Base-by-base conservation (phyloP, 495 filamentous ascomycete genomes). In the Trichoderma parareesei region DNA sequence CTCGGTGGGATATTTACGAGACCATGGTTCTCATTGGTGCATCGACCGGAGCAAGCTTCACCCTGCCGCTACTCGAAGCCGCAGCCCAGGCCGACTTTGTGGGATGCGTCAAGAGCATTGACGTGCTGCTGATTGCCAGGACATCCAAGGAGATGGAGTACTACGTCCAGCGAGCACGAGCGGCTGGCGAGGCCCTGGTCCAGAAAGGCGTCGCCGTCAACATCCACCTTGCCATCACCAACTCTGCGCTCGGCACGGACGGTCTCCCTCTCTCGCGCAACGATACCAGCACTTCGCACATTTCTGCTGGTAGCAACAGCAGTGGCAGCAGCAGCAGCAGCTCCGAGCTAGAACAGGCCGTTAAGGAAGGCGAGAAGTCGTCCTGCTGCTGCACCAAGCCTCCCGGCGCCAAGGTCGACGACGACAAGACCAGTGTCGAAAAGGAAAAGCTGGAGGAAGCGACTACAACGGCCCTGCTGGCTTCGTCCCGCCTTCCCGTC, bases 61-160 rank as follows among this genome's bases (percentile, higher is more conserved):
- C 80, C 1, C 70, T 83, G 2, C 83, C 85, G 0, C 79, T 86
- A 10, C 73, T 86, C 5, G 83, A 87, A 49, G 81, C 77, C 62
- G 71, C 86, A 0, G 72, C 86, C 5, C 71, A 78, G 57, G 71
- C 74, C 13, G 72, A 69, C 27, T 64, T 65, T 20, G 75, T 76
- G 2, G 76, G 76, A 41, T 90, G 85, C 62, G 88, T 85, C 13
- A 85, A 86, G 65, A 79, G 83, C 41, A 73, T 93, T 13, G 82
- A 85, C 13, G 90, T 93, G 64, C 76, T 93, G 2, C 87, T 92
- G 78, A 83, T 90, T 27, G 84, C 93, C 46, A 90, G 85, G 67
- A 83, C 85, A 38, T 81, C 83, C 0, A 81, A 84, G 10, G 88
- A 93, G 66, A 73, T 89, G n/a, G 78, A 73, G 38, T 92, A 87